A percentile compares a stretch with the other conserved stretches of the same genome.
Evolutionary conservation across 164 flowering plant species (phyloP).

Genomic region (Stephania yunnanensis): DNA sequence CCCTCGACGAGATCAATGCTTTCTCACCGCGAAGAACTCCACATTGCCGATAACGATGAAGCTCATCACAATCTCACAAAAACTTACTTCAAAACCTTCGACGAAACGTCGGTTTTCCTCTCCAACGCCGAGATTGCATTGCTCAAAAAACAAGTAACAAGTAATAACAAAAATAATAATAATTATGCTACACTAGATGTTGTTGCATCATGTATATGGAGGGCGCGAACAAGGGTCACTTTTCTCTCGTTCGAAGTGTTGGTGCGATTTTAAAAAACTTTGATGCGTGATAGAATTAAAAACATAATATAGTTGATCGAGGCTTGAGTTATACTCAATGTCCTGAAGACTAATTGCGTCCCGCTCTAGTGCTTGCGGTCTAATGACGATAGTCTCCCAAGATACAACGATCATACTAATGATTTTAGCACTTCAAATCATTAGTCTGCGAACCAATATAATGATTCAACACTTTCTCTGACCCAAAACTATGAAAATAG

Average conservation of each 20-base stretch:
- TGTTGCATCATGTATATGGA: slow-evolving; percentile 17
- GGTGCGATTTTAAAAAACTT: no score
- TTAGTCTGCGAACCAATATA: no score
- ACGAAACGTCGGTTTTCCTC: slow-evolving; percentile 20
- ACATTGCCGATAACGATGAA: not conserved
- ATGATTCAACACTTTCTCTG: no score
- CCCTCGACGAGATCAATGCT: slow-evolving; percentile 10
- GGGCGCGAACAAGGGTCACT: slow-evolving; percentile 14
- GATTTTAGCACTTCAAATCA: no score
- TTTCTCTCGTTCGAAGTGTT: not conserved
- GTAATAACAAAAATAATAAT: not conserved
- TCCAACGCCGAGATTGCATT: slow-evolving; percentile 5
- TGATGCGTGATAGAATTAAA: no score
- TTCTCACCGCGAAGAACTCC: slow-evolving; percentile 12
- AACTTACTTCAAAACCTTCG: slow-evolving; percentile 16
- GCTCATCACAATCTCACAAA: not conserved
- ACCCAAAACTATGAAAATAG: no score
- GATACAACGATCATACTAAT: no score
- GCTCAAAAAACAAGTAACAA: slow-evolving; percentile 13
- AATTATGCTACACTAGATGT: slow-evolving; percentile 13
- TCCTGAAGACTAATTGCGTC: no score
- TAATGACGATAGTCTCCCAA: no score
- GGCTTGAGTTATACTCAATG: no score
- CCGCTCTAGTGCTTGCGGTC: no score
- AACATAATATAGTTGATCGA: no score